Evolutionary conservation across 306 rosid genomes (phyloP).

Genomic region (Prunus armeniaca): DNA sequence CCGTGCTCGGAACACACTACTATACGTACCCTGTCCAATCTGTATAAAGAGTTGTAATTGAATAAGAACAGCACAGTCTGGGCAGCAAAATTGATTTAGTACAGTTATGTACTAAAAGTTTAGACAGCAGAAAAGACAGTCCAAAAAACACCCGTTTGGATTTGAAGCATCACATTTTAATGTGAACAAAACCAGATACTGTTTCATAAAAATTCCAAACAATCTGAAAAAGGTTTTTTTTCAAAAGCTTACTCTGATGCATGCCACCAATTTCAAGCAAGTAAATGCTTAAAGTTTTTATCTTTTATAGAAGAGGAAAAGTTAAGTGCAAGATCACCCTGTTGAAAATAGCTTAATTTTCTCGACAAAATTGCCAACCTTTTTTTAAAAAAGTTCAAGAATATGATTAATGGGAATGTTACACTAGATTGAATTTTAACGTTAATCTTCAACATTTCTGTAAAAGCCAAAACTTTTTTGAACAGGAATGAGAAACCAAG

Average conservation of each 20-base stretch:
- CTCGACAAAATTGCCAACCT: not conserved
- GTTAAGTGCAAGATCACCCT: not conserved
- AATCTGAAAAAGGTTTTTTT: not conserved
- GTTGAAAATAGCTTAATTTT: not conserved
- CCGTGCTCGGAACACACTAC: conserved; percentile 88
- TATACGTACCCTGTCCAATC: conserved; percentile 99
- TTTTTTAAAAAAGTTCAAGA: not conserved
- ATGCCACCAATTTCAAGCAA: not conserved
- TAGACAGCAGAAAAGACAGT: not conserved
- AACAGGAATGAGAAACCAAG: not conserved
- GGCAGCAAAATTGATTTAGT: not conserved
- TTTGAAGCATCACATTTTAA: not conserved
- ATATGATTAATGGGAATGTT: not conserved
- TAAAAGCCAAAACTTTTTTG: not conserved
- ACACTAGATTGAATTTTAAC: not conserved
- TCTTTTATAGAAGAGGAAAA: not conserved
- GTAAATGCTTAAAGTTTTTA: not conserved
- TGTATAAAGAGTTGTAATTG: conserved; percentile 20
- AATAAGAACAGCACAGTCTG: conserved; percentile 10
- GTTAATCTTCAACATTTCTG: not conserved
- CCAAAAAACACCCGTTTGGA: not conserved
- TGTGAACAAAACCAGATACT: not conserved
- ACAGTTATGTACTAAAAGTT: not conserved
- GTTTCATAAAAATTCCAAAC: not conserved
- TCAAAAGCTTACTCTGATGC: not conserved